Percentiles rank a stretch among this genome's conserved stretches.
phyloP scores from a whole-genome alignment of 1,139 yeast genomes.

The Blastobotrys elegans region DNA sequence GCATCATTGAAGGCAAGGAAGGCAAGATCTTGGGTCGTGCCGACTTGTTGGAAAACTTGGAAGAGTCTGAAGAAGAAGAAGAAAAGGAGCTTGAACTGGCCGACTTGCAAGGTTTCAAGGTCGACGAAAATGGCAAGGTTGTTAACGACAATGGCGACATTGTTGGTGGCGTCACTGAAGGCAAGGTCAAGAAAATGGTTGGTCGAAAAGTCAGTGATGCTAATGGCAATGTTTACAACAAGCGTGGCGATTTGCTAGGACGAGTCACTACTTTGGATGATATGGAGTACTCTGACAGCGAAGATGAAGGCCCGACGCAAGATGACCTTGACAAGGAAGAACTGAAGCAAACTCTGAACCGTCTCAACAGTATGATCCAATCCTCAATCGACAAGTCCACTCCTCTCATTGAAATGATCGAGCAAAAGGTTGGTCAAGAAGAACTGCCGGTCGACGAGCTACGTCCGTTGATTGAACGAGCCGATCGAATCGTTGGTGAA shows the following conservation, averaged over 20 bases:
- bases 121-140: conserved; percentile 9
- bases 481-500: conserved; percentile 4
- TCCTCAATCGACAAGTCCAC: conserved; percentile 1
- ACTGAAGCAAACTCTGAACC: background rate
- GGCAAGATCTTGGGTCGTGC: conserved; percentile 4
- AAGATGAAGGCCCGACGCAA: background rate
- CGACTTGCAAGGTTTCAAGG: conserved; percentile 3
- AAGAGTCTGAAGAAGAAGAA: background rate
- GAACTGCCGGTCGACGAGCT: conserved; percentile 6
- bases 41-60: background rate
- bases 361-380: background rate
- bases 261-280: conserved; percentile 4
- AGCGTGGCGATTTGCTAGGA: conserved; percentile 6
- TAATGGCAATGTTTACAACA: conserved; percentile 9
- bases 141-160: conserved; percentile 2
- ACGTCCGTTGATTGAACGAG: background rate
- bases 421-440: background rate
- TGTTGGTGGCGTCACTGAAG: conserved; percentile 9
- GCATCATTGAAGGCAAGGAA: conserved; percentile 5
- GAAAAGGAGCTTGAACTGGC: conserved; percentile 2
- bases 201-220: conserved; percentile 7
- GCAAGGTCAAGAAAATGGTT: conserved; percentile 7
- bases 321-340: background rate
- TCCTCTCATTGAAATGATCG: conserved; percentile 5
- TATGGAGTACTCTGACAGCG: background rate